A percentile compares a stretch with the other conserved stretches of the same genome.
These are phyloP conservation scores for Prosopis cineraria DNA, from an alignment of 306 rosid genomes.

Conservation along the genomic window DNA sequence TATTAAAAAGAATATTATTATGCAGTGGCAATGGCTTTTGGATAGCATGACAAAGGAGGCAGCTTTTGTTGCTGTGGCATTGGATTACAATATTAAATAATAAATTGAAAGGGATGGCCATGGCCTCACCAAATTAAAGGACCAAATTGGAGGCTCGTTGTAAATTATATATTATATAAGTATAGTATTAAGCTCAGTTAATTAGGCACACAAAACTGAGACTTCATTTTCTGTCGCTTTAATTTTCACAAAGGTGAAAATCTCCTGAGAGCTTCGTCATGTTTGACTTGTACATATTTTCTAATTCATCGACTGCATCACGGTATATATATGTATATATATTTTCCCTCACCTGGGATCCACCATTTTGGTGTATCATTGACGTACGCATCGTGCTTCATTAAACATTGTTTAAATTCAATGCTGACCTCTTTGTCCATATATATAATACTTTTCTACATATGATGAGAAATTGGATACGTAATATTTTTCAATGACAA, in stretches of 20 bases:
- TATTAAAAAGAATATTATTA: neutral
- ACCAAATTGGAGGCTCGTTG: neutral
- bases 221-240: conserved; percentile 3
- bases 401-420: neutral
- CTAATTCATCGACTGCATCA: neutral
- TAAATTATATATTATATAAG: neutral
- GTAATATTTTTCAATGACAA: neutral
- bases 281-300: neutral
- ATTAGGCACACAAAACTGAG: neutral
- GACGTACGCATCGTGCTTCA: neutral
- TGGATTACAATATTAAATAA: neutral
- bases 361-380: neutral
- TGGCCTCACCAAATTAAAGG: neutral
- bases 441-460: neutral
- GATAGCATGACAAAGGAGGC: neutral
- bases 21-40: neutral
- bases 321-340: no score
- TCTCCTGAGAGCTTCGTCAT: neutral
- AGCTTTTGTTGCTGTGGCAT: neutral
- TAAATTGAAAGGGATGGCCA: neutral
- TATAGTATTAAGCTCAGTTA: neutral
- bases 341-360: neutral
- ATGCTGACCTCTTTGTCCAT: neutral
- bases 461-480: neutral
- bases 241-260: conserved; percentile 9